Evolutionary conservation across 192 early-diverging fungal species (phyloP).

Genomic region (Phycomyces nitens): DNA sequence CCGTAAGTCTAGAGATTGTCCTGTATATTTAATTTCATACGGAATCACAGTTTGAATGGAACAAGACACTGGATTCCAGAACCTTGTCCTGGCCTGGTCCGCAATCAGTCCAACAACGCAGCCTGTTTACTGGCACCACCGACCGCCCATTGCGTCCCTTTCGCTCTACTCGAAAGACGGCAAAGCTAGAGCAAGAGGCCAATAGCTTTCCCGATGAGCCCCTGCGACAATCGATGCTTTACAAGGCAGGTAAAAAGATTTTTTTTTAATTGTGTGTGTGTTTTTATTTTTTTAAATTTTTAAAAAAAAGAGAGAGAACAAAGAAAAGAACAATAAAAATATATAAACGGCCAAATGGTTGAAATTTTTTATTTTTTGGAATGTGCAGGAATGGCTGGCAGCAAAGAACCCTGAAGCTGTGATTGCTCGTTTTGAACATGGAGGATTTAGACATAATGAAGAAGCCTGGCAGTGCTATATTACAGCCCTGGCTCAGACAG

Average conservation of each 20-base stretch:
- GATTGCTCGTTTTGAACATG: conserved; percentile 52
- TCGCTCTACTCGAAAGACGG: conserved; percentile 32
- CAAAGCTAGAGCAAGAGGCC: conserved; percentile 53
- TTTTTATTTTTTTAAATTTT: conserved; percentile 1
- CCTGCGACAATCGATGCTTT: conserved; percentile 46
- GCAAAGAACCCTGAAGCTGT: conserved; percentile 50
- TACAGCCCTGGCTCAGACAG: conserved; percentile 47
- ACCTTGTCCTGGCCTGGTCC: too few species aligned
- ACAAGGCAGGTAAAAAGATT: conserved; percentile 40
- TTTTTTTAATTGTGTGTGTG: neutral
- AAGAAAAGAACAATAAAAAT: neutral
- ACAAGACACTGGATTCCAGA: too few species aligned
- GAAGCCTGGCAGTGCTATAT: conserved; percentile 53
- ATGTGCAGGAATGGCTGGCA: conserved; percentile 45
- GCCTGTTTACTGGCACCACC: neutral
- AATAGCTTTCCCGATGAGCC: conserved; percentile 47
- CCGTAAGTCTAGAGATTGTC: neutral
- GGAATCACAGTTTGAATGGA: too few species aligned
- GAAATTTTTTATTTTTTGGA: too few species aligned
- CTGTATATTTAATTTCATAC: too few species aligned
- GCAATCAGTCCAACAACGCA: neutral
- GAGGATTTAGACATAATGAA: conserved; percentile 50
- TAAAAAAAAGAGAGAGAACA: neutral
- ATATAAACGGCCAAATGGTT: neutral
- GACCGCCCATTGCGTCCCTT: neutral